Conservation (phyloP, 2,329 filamentous ascomycete genomes). For the Hypoxylon sp. region DNA sequence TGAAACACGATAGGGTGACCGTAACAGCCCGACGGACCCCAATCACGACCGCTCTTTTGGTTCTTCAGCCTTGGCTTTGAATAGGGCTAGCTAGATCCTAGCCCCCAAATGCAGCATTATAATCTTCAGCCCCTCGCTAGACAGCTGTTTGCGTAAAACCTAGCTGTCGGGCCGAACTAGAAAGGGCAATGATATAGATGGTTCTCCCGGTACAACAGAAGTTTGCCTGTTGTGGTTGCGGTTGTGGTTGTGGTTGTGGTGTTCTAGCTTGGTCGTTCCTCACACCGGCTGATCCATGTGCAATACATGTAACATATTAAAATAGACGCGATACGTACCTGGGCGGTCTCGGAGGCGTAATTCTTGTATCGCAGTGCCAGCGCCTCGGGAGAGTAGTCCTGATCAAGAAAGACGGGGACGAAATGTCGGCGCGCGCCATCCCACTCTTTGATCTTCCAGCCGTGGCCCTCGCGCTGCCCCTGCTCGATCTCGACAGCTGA, state of each 20-base stretch:
- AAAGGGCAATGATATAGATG: too few species aligned
- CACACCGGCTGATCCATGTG: too few species aligned
- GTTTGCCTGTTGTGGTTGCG: neutral
- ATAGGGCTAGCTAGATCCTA: constrained; percentile 7
- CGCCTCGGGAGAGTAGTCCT: constrained; percentile 64
- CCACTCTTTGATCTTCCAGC: constrained; percentile 54
- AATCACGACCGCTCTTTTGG: constrained; percentile 5
- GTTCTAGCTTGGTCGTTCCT: too few species aligned
- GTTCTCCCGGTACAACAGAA: neutral
- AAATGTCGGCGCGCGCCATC: constrained; percentile 64
- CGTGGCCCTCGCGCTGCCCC: constrained; percentile 43
- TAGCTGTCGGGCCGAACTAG: constrained; percentile 11
- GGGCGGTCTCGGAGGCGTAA: constrained; percentile 54
- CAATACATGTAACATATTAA: too few species aligned
- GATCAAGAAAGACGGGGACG: constrained; percentile 67
- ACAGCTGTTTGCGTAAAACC: constrained; percentile 2
- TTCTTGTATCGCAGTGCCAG: constrained; percentile 64
- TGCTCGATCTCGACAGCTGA: constrained; percentile 62
- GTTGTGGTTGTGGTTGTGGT: too few species aligned
- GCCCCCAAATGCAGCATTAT: constrained; percentile 29
- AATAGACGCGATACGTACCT: constrained; percentile 40
- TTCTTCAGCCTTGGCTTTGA: constrained; percentile 9
- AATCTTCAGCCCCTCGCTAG: constrained; percentile 6
- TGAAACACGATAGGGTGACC: constrained; percentile 9
- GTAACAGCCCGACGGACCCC: constrained; percentile 24